These are phyloP conservation scores for Phytophthora brassicae DNA, from an alignment of 352 stramenopile species.

Conservation along the genomic window DNA sequence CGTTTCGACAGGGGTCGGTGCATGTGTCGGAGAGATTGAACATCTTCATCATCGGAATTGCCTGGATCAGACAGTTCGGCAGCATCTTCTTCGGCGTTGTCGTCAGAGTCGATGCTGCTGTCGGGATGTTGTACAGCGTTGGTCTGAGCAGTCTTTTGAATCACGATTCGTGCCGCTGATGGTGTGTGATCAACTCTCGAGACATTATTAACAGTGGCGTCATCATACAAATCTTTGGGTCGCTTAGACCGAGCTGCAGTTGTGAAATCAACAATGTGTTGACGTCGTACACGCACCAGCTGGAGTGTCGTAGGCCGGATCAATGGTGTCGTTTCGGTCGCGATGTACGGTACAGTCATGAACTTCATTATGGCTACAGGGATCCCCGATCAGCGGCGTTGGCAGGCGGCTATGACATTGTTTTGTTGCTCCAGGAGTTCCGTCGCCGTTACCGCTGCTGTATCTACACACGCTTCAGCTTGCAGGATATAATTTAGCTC, in stretches of 20 bases:
- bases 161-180: background rate
- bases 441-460: background rate
- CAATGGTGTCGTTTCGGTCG: background rate
- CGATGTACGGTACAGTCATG: background rate
- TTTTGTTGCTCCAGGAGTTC: slow-evolving; percentile 9
- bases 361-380: background rate
- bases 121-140: no score
- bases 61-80: background rate
- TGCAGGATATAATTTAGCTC: slow-evolving; percentile 9
- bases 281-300: background rate
- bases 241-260: background rate
- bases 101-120: no score
- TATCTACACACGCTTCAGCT: background rate
- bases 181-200: slow-evolving; percentile 10
- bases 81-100: background rate
- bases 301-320: background rate
- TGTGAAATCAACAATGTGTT: slow-evolving; percentile 10
- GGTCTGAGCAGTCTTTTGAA: background rate
- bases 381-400: background rate
- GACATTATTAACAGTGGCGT: background rate
- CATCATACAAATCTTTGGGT: background rate
- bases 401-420: background rate
- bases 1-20: background rate
- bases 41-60: background rate
- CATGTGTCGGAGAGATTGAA: background rate